Evolutionary conservation across 139 green algal genomes (phyloP).

Genomic region (Chlorella sp.): DNA sequence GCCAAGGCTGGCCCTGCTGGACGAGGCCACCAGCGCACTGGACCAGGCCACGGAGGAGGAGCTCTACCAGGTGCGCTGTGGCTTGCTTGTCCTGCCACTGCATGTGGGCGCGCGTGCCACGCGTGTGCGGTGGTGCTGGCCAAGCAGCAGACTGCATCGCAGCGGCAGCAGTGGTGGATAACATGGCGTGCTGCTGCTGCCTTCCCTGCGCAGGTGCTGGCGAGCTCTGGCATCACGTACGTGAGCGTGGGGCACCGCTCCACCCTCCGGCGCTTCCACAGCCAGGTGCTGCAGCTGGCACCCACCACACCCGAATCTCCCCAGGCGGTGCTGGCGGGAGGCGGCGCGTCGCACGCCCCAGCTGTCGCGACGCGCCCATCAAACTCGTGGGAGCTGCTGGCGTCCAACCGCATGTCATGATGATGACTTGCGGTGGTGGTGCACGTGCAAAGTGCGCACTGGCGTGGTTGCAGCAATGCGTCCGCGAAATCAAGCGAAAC

Average conservation of each 20-base stretch:
- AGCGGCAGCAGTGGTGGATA: neutral
- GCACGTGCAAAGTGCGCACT: too few species aligned
- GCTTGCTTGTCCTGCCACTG: neutral
- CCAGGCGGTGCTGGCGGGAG: neutral
- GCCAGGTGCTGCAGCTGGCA: constrained; percentile 59
- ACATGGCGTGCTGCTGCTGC: neutral
- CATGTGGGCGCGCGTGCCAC: neutral
- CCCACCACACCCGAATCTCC: neutral
- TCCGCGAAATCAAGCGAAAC: too few species aligned
- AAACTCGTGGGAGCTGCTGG: neutral
- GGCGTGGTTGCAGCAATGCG: too few species aligned
- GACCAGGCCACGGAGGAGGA: constrained; percentile 3
- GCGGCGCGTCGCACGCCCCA: neutral
- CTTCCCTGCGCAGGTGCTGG: constrained; percentile 20
- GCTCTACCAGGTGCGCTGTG: constrained; percentile 3
- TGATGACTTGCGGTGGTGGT: too few species aligned
- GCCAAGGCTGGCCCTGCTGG: constrained; percentile 69
- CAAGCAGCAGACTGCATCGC: neutral
- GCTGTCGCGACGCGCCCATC: neutral
- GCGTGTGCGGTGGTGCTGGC: neutral
- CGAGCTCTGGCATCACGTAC: constrained; percentile 61
- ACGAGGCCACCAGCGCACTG: neutral
- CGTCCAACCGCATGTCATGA: too few species aligned
- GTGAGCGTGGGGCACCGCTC: constrained; percentile 89
- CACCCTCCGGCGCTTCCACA: constrained; percentile 74